Evolutionary conservation across 208 protist species (phyloP).

Genomic region (Kentomonas sorsogonicus): DNA sequence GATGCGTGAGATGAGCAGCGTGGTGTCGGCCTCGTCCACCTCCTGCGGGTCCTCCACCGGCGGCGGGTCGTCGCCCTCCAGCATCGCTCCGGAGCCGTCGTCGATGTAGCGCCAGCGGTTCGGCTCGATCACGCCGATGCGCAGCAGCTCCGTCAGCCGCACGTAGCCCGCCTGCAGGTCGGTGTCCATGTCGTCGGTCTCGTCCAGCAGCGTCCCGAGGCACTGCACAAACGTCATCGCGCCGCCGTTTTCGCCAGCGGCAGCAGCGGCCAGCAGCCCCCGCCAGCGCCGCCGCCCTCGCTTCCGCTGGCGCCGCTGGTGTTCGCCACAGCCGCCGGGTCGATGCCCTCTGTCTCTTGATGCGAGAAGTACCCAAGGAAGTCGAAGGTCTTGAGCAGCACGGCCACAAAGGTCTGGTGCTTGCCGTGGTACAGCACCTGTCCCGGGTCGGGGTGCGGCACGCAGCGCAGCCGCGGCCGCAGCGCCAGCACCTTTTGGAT

Average conservation of each 20-base stretch:
- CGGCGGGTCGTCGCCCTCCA: not conserved
- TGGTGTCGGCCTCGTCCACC: slow-evolving; percentile 25
- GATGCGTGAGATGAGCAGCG: slow-evolving; percentile 72
- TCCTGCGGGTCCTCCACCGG: slow-evolving; percentile 7
- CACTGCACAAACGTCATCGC: slow-evolving; percentile 49
- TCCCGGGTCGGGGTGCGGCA: slow-evolving; percentile 12
- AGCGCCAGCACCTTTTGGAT: slow-evolving; percentile 14
- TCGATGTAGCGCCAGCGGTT: slow-evolving; percentile 39
- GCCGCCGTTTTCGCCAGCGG: too few species aligned
- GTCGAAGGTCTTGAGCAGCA: slow-evolving; percentile 83
- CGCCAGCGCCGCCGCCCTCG: too few species aligned
- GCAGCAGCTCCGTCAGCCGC: slow-evolving; percentile 65
- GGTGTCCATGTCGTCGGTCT: too few species aligned
- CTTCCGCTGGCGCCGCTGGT: too few species aligned
- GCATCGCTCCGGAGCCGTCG: slow-evolving; percentile 1
- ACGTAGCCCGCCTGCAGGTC: slow-evolving; percentile 71
- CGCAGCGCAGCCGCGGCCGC: slow-evolving; percentile 10
- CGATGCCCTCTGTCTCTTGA: slow-evolving; percentile 19
- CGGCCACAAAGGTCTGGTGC: slow-evolving; percentile 73
- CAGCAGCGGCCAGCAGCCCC: too few species aligned
- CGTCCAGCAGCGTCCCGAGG: slow-evolving; percentile 50
- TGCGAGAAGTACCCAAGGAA: slow-evolving; percentile 90
- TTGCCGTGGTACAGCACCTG: slow-evolving; percentile 49
- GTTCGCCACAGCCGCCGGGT: slow-evolving; percentile 12
- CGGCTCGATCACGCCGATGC: slow-evolving; percentile 51